Evolutionary conservation across 306 rosid genomes (phyloP).

Genomic region (Erythrophleum fordii): DNA sequence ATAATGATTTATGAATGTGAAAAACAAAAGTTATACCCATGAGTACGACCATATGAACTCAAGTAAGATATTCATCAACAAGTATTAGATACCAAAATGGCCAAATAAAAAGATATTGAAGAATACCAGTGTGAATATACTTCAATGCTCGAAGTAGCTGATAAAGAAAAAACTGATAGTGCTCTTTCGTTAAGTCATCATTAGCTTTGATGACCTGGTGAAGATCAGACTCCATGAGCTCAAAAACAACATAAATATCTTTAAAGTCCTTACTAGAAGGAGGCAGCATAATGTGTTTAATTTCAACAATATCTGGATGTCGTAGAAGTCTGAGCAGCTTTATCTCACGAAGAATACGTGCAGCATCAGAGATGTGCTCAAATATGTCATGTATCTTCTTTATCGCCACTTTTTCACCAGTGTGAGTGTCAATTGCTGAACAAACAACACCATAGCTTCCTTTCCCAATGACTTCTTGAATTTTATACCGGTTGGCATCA

Average conservation of each 20-base stretch:
- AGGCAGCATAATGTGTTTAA: slow-evolving; percentile 92
- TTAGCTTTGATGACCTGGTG: slow-evolving; percentile 98
- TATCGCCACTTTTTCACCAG: slow-evolving; percentile 86
- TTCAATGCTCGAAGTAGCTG: slow-evolving; percentile 94
- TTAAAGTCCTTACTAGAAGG: slow-evolving; percentile 93
- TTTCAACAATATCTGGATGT: slow-evolving; percentile 97
- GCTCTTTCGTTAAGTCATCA: slow-evolving; percentile 90
- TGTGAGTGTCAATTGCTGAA: slow-evolving; percentile 93
- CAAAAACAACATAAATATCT: slow-evolving; percentile 96
- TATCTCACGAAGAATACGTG: slow-evolving; percentile 98
- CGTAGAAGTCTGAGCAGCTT: slow-evolving; percentile 93
- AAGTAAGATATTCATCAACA: slow-evolving; percentile 3
- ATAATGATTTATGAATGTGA: background rate
- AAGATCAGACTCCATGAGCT: slow-evolving; percentile 98
- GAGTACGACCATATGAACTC: slow-evolving; percentile 12
- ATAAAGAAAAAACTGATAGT: slow-evolving; percentile 93
- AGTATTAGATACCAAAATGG: background rate
- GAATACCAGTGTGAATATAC: slow-evolving; percentile 88
- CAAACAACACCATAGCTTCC: slow-evolving; percentile 99
- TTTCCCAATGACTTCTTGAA: slow-evolving; percentile 95
- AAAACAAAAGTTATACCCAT: background rate
- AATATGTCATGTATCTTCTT: slow-evolving; percentile 95
- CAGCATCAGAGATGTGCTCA: slow-evolving; percentile 95
- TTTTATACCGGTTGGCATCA: slow-evolving; percentile 90
- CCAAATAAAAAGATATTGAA: background rate